A percentile compares a stretch with the other conserved stretches of the same genome.
Evolutionary conservation across 2,329 filamentous ascomycete genomes (phyloP).

Genomic region (Fusarium musae): DNA sequence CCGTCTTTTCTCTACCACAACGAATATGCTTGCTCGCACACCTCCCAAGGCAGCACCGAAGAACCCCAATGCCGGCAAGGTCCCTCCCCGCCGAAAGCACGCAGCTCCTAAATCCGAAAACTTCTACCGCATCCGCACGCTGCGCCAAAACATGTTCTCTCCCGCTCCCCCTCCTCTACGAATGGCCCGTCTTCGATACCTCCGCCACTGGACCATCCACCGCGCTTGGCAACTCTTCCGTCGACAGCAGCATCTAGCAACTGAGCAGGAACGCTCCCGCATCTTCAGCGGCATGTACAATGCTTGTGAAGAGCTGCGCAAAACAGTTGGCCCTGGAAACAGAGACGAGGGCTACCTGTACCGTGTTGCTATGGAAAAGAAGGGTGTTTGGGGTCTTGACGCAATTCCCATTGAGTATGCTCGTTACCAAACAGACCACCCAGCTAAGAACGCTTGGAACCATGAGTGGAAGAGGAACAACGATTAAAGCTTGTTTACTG

Average conservation of each 20-base stretch:
- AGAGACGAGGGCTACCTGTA: conserved; percentile 79
- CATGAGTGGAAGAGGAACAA: conserved; percentile 82
- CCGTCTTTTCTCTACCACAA: conserved; percentile 49
- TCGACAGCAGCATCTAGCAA: conserved; percentile 71
- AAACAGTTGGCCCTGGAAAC: conserved; percentile 65
- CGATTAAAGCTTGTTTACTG: conserved; percentile 3
- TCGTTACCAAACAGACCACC: conserved; percentile 84
- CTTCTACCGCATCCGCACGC: conserved; percentile 56
- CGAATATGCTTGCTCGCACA: conserved; percentile 46
- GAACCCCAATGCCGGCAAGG: conserved; percentile 39
- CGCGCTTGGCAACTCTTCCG: conserved; percentile 90
- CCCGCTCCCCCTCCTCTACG: conserved; percentile 76
- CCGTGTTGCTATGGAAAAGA: conserved; percentile 90
- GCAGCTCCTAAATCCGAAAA: conserved; percentile 50
- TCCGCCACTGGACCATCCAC: conserved; percentile 99
- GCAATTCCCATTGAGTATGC: conserved; percentile 94
- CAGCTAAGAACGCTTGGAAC: conserved; percentile 85
- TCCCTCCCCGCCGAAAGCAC: conserved; percentile 44
- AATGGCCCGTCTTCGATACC: conserved; percentile 85
- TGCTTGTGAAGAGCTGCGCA: conserved; percentile 86
- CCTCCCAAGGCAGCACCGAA: conserved; percentile 42
- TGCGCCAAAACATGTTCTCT: conserved; percentile 61
- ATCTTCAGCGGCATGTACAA: conserved; percentile 84
- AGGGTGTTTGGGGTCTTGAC: conserved; percentile 77
- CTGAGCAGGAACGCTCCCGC: conserved; percentile 78